phyloP scores from a whole-genome alignment of 2,329 filamentous ascomycete genomes.

The Penicillium sp. region DNA sequence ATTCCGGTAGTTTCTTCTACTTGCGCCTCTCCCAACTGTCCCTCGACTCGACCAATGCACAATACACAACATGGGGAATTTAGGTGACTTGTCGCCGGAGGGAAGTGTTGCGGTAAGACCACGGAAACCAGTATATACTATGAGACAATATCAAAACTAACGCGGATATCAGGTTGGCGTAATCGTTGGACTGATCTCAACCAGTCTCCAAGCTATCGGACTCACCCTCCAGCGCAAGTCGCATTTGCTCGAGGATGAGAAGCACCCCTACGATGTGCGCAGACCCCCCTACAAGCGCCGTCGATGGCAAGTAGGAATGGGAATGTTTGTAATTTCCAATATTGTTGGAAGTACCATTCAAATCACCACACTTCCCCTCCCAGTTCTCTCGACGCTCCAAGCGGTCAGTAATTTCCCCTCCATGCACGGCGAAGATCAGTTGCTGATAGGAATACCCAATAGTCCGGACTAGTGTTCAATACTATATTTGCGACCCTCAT shows the following conservation, averaged over 20 bases:
- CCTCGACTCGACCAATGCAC: slow-evolving; percentile 39
- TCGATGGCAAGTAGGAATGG: slow-evolving; percentile 92
- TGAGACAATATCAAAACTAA: slow-evolving; percentile 13
- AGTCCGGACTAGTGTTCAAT: slow-evolving; percentile 94
- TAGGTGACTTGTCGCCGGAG: slow-evolving; percentile 73
- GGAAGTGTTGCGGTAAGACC: slow-evolving; percentile 70
- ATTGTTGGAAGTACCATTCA: slow-evolving; percentile 93
- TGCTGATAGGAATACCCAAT: slow-evolving; percentile 12
- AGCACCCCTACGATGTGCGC: slow-evolving; percentile 71
- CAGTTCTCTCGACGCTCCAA: slow-evolving; percentile 91
- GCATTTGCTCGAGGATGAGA: slow-evolving; percentile 95
- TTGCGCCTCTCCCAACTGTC: slow-evolving; percentile 40
- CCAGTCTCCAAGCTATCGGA: slow-evolving; percentile 90
- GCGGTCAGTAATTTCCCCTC: slow-evolving; percentile 52
- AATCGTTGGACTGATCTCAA: slow-evolving; percentile 86
- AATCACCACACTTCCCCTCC: slow-evolving; percentile 91
- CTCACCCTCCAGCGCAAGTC: slow-evolving; percentile 97
- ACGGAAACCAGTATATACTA: slow-evolving; percentile 11
- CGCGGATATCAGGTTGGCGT: slow-evolving; percentile 71
- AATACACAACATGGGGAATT: slow-evolving; percentile 60
- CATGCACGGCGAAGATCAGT: slow-evolving; percentile 1
- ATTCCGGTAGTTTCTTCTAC: slow-evolving; percentile 17
- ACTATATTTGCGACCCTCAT: slow-evolving; percentile 94
- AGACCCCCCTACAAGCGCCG: slow-evolving; percentile 85
- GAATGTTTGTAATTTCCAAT: slow-evolving; percentile 94